Evolutionary conservation across 306 rosid species (phyloP), one percentile per base, ranked within the genome.

Genomic region (Acmispon strigosus): DNA sequence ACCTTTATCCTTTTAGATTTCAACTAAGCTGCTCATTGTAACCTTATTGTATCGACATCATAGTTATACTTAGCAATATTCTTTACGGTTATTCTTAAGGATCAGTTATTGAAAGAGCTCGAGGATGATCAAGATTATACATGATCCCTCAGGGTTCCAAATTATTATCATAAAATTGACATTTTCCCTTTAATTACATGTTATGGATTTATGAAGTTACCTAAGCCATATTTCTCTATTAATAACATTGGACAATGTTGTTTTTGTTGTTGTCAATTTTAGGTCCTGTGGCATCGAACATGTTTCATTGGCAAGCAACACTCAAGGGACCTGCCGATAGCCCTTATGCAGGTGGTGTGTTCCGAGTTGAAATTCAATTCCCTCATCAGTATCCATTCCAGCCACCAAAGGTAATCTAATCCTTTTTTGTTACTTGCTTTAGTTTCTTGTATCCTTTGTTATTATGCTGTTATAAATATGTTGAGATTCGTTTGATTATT

Each of bases 241-340:
- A 15, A 10, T 67, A 45, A 67, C 10, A 20, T 17, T 29, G 78
- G 24, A 22, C 24, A 1, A n/a, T n/a, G n/a, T n/a, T n/a, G n/a
- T n/a, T n/a, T n/a, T n/a, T n/a, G 2, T 22, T 70, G 66, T 50
- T 55, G 12, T 77, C 61, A 70, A 9, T 56, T 2, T 52, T 43
- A 92, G 96, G 97, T 70, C 96, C 97, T 0, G 94, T 89, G 76
- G 97, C 97, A 3, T 96, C 89, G 84, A 96, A 92, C 67, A 92
- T 92, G 96, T 92, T 92, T 83, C 97, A 91, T 66, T 91, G 93
- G 96, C 97, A 91, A 72, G 97, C 97, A 36, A 89, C 96, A n/a
- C 87, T 91, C 54, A 91, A 89, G 96, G 97, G 97, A 34, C 97
- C 97, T 17, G 48, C 91, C 32, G 97, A 91, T 50, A 88, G 92